phyloP scores from a whole-genome alignment of 179 eudicot genomes.

The Heliamphora pulchella region DNA sequence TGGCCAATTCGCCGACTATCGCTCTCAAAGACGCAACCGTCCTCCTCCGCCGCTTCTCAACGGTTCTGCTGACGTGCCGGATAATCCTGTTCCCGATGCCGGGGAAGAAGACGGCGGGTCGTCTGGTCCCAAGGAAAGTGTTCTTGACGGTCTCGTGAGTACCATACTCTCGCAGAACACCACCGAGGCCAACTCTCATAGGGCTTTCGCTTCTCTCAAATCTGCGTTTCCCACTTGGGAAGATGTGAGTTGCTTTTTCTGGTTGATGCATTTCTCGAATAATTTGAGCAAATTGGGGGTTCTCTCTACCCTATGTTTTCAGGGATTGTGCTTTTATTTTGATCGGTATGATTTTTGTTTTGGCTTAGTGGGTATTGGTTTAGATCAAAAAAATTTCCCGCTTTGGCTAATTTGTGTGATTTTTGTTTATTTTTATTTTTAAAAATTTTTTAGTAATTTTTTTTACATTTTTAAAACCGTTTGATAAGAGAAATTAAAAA shows the following conservation, averaged over 20 bases:
- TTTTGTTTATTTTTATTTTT: too few relatives aligned
- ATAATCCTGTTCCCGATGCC: conserved; percentile 15
- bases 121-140: conserved; percentile 36
- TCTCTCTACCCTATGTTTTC: background rate
- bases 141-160: conserved; percentile 68
- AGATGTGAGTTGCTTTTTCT: conserved; percentile 31
- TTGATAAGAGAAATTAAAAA: too few relatives aligned
- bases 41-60: conserved; percentile 5
- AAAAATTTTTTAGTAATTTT: too few relatives aligned
- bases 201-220: conserved; percentile 72
- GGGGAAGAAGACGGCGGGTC: background rate
- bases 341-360: background rate
- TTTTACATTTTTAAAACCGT: too few relatives aligned
- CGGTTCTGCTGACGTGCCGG: conserved; percentile 15
- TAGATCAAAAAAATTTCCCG: too few relatives aligned
- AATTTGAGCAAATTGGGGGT: conserved; percentile 1
- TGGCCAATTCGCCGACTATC: conserved; percentile 54
- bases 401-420: too few relatives aligned
- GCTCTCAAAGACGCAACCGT: conserved; percentile 33
- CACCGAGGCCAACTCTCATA: conserved; percentile 63
- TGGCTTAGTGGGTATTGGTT: background rate
- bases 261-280: background rate
- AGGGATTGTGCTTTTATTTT: background rate
- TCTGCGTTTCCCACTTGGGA: conserved; percentile 73
- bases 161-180: conserved; percentile 70